Evolutionary conservation across 2,329 filamentous ascomycete genomes (phyloP).

Genomic region (Hypoxylon rubiginosum): DNA sequence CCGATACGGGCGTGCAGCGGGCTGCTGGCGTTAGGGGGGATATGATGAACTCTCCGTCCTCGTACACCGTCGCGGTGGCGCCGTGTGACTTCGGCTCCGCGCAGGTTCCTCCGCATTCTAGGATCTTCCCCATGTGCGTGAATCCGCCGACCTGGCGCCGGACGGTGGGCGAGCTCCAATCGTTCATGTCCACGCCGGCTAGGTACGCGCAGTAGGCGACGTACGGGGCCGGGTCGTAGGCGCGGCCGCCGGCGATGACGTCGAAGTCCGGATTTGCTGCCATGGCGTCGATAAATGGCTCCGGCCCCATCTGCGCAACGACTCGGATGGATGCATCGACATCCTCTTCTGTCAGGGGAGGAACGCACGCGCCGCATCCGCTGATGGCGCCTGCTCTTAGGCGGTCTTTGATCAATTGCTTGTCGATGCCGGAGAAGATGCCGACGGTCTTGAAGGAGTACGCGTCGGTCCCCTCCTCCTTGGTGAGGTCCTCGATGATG

Average conservation of each 20-base stretch:
- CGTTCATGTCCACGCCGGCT: constrained; percentile 30
- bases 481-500: constrained; percentile 56
- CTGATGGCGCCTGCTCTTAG: constrained; percentile 50
- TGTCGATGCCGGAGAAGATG: constrained; percentile 57
- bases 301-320: constrained; percentile 60
- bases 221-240: constrained; percentile 59
- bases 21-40: constrained; percentile 55
- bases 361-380: constrained; percentile 59
- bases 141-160: constrained; percentile 53
- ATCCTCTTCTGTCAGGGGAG: constrained; percentile 54
- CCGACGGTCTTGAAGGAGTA: constrained; percentile 54
- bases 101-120: constrained; percentile 66
- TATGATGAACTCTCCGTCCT: constrained; percentile 62
- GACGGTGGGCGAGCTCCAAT: constrained; percentile 23
- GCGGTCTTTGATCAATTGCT: constrained; percentile 49
- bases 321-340: constrained; percentile 55
- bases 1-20: constrained; percentile 61
- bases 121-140: constrained; percentile 68
- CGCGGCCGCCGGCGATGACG: constrained; percentile 62
- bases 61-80: constrained; percentile 57
- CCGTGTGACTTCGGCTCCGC: constrained; percentile 61
- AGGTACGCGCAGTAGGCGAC: constrained; percentile 55
- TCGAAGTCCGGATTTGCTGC: constrained; percentile 51
- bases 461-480: constrained; percentile 44
- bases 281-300: constrained; percentile 56